These are phyloP conservation scores for Pinus albicaulis DNA, from an alignment of 75 land plant genomes.

Conservation along the genomic window DNA sequence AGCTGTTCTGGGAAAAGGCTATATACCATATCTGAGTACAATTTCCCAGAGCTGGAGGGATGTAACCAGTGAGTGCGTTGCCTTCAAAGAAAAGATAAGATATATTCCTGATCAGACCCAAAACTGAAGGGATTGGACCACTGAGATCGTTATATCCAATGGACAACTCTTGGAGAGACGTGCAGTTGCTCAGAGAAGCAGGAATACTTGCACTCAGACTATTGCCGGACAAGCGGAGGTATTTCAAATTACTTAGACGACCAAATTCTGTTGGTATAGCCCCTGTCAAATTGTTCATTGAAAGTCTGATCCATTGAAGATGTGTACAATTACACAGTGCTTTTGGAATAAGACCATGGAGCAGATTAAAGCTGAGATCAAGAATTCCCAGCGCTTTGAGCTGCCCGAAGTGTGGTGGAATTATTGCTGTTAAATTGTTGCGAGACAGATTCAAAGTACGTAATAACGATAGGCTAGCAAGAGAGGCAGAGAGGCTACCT, in stretches of 20 bases:
- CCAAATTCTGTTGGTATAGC: constrained; percentile 40
- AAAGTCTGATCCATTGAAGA: constrained; percentile 53
- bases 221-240: constrained; percentile 68
- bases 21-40: constrained; percentile 46
- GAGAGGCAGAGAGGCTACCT: constrained; percentile 28
- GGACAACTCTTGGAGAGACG: constrained; percentile 40
- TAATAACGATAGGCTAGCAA: constrained; percentile 28
- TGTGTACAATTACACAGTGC: constrained; percentile 18
- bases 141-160: constrained; percentile 29
- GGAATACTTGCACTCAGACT: constrained; percentile 49
- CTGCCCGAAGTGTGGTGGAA: constrained; percentile 25
- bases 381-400: constrained; percentile 28
- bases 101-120: constrained; percentile 34
- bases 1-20: too few species aligned
- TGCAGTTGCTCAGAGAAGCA: constrained; percentile 17
- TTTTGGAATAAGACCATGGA: constrained; percentile 46
- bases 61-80: constrained; percentile 48
- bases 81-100: constrained; percentile 46
- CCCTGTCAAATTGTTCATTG: constrained; percentile 55
- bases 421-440: constrained; percentile 40
- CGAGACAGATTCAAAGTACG: constrained; percentile 54
- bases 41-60: constrained; percentile 14
- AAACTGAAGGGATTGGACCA: constrained; percentile 43
- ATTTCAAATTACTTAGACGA: constrained; percentile 27
- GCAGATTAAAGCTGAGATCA: constrained; percentile 56